These are phyloP conservation scores for Exobasidium cylindrosporum DNA, from an alignment of 1,284 basidiomycete genomes.

Conservation along the genomic window DNA sequence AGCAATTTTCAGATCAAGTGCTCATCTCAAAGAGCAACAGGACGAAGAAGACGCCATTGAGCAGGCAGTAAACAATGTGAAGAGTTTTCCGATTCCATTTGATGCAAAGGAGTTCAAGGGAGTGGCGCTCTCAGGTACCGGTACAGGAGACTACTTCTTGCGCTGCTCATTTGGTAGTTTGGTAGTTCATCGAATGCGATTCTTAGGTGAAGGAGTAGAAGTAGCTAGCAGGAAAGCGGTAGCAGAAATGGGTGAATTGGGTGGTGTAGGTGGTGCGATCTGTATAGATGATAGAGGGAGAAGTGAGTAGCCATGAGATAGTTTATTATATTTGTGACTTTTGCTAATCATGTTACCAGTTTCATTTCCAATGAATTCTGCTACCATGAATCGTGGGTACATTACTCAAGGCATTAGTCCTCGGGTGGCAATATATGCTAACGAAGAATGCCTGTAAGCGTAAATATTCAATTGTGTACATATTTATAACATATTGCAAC, in stretches of 20 bases:
- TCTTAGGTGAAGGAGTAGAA: conserved; percentile 62
- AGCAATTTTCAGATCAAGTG: background rate
- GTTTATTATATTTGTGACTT: background rate
- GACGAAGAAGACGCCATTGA: conserved; percentile 49
- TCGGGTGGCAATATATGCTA: conserved; percentile 71
- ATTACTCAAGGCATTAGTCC: conserved; percentile 67
- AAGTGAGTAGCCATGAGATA: background rate
- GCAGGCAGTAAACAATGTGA: conserved; percentile 5
- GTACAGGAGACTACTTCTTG: conserved; percentile 80
- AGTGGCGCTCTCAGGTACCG: conserved; percentile 75
- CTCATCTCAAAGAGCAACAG: conserved; percentile 52
- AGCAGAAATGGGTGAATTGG: conserved; percentile 62
- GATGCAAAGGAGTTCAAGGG: conserved; percentile 52
- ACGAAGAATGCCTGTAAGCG: conserved; percentile 60
- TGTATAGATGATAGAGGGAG: conserved; percentile 66
- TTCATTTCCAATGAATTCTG: conserved; percentile 62
- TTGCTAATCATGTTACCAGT: no score
- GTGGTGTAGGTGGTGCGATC: conserved; percentile 70
- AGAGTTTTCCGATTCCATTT: background rate
- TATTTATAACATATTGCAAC: no score
- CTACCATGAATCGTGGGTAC: conserved; percentile 76
- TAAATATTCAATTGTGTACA: no score
- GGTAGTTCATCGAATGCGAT: conserved; percentile 68
- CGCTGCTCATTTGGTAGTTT: conserved; percentile 67
- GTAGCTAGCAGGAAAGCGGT: conserved; percentile 64